phyloP scores from a whole-genome alignment of 2,329 filamentous ascomycete species.

The Periconia sp. region DNA sequence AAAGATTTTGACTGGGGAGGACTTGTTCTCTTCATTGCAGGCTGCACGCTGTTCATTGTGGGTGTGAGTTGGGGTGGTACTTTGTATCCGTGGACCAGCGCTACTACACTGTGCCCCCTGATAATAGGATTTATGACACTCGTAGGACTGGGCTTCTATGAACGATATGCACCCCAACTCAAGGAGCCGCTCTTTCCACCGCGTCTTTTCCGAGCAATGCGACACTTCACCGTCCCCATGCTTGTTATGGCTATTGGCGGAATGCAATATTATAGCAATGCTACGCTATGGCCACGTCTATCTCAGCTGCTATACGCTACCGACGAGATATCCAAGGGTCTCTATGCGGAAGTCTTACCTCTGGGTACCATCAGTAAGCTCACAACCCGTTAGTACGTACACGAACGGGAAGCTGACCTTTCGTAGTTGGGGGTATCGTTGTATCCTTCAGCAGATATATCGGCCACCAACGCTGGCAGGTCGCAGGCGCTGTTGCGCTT shows the following conservation, averaged over 20 bases:
- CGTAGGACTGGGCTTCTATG: conserved; percentile 29
- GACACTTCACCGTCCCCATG: conserved; percentile 37
- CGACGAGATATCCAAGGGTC: conserved; percentile 35
- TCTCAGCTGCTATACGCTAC: conserved; percentile 34
- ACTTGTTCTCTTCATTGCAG: conserved; percentile 32
- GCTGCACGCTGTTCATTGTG: conserved; percentile 38
- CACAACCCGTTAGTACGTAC: background rate
- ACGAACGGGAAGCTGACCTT: conserved; percentile 3
- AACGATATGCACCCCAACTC: conserved; percentile 27
- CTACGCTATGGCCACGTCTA: conserved; percentile 33
- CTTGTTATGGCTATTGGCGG: conserved; percentile 39
- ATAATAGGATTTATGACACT: conserved; percentile 32
- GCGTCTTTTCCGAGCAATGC: conserved; percentile 31
- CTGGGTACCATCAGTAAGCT: conserved; percentile 29
- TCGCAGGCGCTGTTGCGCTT: conserved; percentile 30
- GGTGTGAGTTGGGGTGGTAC: conserved; percentile 36
- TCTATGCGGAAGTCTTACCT: conserved; percentile 32
- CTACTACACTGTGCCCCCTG: conserved; percentile 27
- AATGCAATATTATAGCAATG: conserved; percentile 40
- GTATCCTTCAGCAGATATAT: conserved; percentile 35
- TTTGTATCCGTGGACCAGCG: conserved; percentile 31
- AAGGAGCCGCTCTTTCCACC: conserved; percentile 37
- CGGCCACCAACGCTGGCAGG: conserved; percentile 36
- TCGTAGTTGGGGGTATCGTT: conserved; percentile 32
- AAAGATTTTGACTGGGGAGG: conserved; percentile 38